These are phyloP conservation scores for Mucor racemosus DNA, from an alignment of 371 early-diverging fungal species.

Conservation along the genomic window DNA sequence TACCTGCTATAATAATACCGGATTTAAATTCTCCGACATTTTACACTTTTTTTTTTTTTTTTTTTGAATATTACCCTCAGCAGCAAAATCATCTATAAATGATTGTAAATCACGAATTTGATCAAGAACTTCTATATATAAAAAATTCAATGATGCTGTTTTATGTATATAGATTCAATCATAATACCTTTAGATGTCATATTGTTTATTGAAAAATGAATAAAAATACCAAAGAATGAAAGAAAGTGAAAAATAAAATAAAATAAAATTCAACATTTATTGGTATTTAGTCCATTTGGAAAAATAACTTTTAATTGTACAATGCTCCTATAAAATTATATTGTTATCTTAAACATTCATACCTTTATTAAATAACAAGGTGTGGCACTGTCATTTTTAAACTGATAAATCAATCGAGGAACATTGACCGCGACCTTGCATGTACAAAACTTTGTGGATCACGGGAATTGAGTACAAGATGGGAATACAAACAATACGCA, in stretches of 20 bases:
- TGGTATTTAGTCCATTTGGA: conserved; percentile 9
- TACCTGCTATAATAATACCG: neutral
- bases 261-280: neutral
- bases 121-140: conserved; percentile 24
- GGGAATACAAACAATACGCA: neutral
- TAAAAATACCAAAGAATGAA: neutral
- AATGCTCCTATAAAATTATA: neutral
- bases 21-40: conserved; percentile 13
- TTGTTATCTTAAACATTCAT: neutral
- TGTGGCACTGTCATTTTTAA: neutral
- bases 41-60: neutral
- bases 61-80: conserved; percentile 23
- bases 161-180: neutral
- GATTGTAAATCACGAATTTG: conserved; percentile 42
- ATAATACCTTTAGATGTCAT: conserved; percentile 17
- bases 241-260: neutral
- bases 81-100: conserved; percentile 38
- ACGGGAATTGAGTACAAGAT: neutral
- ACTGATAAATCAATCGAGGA: neutral
- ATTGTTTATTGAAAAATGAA: neutral
- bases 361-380: neutral
- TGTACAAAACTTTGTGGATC: neutral
- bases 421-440: conserved; percentile 5
- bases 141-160: neutral
- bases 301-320: conserved; percentile 2